Evolutionary conservation across 805 yeast genomes (phyloP), one percentile per base, ranked within the genome.

Genomic region (Myxozyma udenii): DNA sequence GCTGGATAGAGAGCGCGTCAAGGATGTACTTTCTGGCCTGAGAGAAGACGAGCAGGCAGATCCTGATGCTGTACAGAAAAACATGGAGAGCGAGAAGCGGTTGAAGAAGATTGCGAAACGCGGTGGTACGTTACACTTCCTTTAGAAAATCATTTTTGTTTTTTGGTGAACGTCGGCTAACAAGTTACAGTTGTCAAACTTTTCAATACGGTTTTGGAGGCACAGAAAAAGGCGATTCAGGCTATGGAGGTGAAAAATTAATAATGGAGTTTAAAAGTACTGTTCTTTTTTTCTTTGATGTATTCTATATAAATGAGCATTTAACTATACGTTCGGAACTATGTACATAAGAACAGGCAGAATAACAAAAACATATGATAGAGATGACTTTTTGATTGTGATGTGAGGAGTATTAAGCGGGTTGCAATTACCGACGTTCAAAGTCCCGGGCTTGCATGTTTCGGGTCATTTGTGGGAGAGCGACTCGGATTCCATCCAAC

Each of bases 391-490:
- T n/a, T n/a, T n/a, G n/a, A n/a, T n/a, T n/a, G n/a, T n/a, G n/a
- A n/a, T n/a, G n/a, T n/a, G n/a, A n/a, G n/a, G n/a, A n/a, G n/a
- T n/a, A n/a, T n/a, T n/a, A n/a, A n/a, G n/a, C n/a, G n/a, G n/a
- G n/a, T n/a, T n/a, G n/a, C n/a, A n/a, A n/a, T n/a, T n/a, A n/a
- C n/a, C n/a, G n/a, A n/a, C n/a, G n/a, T n/a, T n/a, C 63, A 69
- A 91, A 88, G 65, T 91, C 98, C 55, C 80, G 80, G 19, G 79
- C 74, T 66, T 87, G 95, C 62, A 91, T 77, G 70, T 93, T 93
- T 63, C 98, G 77, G 6, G 98, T 93, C 96, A 93, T 87, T 14
- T 96, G 91, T 18, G 98, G 98, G 58, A 93, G 75, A 0, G 98
- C 98, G 3, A 93, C 95, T 62, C 98, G 78, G 33, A 93, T 71